phyloP scores from a whole-genome alignment of 805 yeast genomes.

The Lipomyces spencermartinsiae region DNA sequence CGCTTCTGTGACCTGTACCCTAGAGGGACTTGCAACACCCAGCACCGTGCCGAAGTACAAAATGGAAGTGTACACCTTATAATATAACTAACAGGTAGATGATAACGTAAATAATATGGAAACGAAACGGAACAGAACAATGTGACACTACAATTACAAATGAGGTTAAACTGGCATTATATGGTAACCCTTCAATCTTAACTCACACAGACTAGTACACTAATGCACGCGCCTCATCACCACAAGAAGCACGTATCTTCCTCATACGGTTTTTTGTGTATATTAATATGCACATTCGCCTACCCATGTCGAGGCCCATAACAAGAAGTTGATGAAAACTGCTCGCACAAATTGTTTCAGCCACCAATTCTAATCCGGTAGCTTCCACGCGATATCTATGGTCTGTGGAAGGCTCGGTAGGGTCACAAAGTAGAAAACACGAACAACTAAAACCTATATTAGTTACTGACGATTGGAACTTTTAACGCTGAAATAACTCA shows the following conservation, averaged over 20 bases:
- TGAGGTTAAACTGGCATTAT: background rate
- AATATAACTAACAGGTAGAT: background rate
- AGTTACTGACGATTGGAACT: background rate
- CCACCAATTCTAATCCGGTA: background rate
- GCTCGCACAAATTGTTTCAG: background rate
- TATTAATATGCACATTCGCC: conserved; percentile 1
- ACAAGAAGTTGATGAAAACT: background rate
- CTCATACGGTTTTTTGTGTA: background rate
- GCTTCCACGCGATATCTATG: background rate
- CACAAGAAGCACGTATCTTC: background rate
- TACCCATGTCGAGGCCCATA: background rate
- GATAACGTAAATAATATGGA: background rate
- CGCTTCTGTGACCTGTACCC: too few relatives aligned
- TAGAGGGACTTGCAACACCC: too few relatives aligned
- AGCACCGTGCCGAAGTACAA: too few relatives aligned
- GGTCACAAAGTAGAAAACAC: conserved; percentile 47
- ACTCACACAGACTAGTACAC: background rate
- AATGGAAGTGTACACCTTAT: too few relatives aligned
- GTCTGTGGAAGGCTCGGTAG: background rate
- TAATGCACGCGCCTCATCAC: background rate
- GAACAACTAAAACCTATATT: conserved; percentile 42
- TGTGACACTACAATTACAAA: background rate
- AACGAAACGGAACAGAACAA: background rate
- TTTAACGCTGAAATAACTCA: conserved; percentile 43
- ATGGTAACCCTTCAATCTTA: background rate